Base-by-base conservation (phyloP, 768 basidiomycete species). In the Psilocybe azurescens region DNA sequence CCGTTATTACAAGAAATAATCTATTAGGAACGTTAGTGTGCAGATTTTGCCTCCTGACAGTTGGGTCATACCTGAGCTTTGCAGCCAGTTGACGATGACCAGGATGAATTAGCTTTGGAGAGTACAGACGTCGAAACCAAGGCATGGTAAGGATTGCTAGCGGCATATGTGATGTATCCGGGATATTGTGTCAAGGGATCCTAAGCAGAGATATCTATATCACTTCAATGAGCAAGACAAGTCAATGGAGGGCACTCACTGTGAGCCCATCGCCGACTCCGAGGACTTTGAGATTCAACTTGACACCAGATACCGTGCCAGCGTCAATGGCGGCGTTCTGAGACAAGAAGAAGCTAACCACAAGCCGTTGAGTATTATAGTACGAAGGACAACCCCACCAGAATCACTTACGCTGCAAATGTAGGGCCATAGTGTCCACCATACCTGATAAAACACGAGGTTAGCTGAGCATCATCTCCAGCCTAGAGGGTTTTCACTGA, bases 381-480 rank as follows among this genome's bases (percentile, higher is more conserved):
- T 48, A 24, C 28, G 29, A 9, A 16, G 9, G 14, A n/a, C 5
- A 9, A n/a, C 7, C 46, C 3, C n/a, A 20, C 14, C 28, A 55
- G 28, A 20, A 4, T 1, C 1, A 10, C 78, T 65, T 62, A 81
- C 66, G 85, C 80, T 56, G 89, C 88, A 62, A 90, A 90, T 38
- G 82, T 79, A 0, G 89, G 89, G 1, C 85, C 89, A 69, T 88
- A 90, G 65, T 90, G 89, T 1, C 89, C 88, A 46, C 89, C 89
- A 65, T 89, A 90, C 39, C 87, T 88, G 61, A 5, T 11, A 24
- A 29, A 14, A 11, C 11, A 36, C 11, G 33, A 2, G 11, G 33
- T 36, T 11, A 32, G 6, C 38, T 55, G 36, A 51, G 36, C 20
- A 41, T 18, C n/a, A 18, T 18, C 9, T 11, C 6, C 41, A 46